phyloP scores from a whole-genome alignment of 2,329 filamentous ascomycete species.

The Geosmithia flava region DNA sequence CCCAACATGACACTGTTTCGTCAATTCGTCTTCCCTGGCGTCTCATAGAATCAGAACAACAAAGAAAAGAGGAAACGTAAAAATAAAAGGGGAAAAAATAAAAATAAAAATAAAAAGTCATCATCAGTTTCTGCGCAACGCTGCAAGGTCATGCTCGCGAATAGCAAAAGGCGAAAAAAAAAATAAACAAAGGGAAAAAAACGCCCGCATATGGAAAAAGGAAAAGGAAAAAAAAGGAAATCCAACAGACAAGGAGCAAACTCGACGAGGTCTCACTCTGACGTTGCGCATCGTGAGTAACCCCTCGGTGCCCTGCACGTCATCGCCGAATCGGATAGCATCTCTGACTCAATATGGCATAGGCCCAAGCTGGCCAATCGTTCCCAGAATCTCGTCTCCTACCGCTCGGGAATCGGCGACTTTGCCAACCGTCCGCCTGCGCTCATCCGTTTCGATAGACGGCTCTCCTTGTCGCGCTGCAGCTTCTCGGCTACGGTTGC shows the following conservation, averaged over 20 bases:
- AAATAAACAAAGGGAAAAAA: background rate
- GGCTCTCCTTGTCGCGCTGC: constrained; percentile 52
- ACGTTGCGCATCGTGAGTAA: background rate
- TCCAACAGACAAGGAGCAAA: no score
- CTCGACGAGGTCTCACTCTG: background rate
- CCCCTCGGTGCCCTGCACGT: no score
- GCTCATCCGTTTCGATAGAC: constrained; percentile 68
- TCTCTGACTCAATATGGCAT: constrained; percentile 11
- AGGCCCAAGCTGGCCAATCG: constrained; percentile 22
- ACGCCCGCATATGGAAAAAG: background rate
- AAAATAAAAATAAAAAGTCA: background rate
- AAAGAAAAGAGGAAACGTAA: background rate
- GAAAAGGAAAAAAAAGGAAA: background rate
- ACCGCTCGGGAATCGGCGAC: constrained; percentile 49
- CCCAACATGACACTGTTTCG: background rate
- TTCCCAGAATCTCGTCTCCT: constrained; percentile 30
- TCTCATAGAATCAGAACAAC: background rate
- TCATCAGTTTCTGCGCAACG: background rate
- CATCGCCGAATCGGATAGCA: no score
- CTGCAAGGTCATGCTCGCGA: background rate
- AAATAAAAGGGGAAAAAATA: background rate
- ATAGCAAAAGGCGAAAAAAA: background rate
- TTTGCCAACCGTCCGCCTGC: constrained; percentile 61
- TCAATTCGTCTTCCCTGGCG: background rate
- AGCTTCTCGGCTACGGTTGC: constrained; percentile 31